A percentile compares a stretch with the other conserved stretches of the same genome.
These are phyloP conservation scores for Calocera cornea DNA, from an alignment of 768 basidiomycete species.

Conservation along the genomic window DNA sequence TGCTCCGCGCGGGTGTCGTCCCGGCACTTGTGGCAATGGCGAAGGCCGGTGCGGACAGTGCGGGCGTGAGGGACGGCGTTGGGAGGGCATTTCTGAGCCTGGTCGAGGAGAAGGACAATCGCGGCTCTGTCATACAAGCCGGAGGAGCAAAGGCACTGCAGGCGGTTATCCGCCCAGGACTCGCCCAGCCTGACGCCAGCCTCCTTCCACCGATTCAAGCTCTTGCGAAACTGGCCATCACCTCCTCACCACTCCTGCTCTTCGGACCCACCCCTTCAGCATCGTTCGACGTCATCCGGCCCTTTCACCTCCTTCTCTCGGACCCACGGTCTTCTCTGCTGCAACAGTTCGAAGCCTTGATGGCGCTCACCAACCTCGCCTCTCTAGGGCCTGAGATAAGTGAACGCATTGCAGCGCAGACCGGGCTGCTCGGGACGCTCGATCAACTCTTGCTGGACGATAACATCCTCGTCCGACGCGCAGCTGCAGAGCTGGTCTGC, in stretches of 20 bases:
- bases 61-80: slow-evolving; percentile 41
- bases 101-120: slow-evolving; percentile 60
- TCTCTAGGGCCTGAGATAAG: slow-evolving; percentile 57
- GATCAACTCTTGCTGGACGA: slow-evolving; percentile 73
- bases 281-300: slow-evolving; percentile 70
- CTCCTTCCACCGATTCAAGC: slow-evolving; percentile 67
- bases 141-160: slow-evolving; percentile 61
- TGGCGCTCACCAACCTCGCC: slow-evolving; percentile 92
- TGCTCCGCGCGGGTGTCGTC: slow-evolving; percentile 51
- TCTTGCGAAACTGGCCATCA: slow-evolving; percentile 84
- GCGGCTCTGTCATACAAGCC: slow-evolving; percentile 61
- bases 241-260: slow-evolving; percentile 75
- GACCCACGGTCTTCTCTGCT: slow-evolving; percentile 56
- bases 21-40: slow-evolving; percentile 46
- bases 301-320: slow-evolving; percentile 53
- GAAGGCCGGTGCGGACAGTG: slow-evolving; percentile 43
- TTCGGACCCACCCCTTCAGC: slow-evolving; percentile 74
- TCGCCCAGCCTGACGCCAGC: slow-evolving; percentile 26
- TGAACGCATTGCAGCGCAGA: slow-evolving; percentile 39
- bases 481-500: slow-evolving; percentile 81
- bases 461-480: slow-evolving; percentile 66
- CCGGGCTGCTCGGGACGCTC: slow-evolving; percentile 45
- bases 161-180: slow-evolving; percentile 39
- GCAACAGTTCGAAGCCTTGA: slow-evolving; percentile 82
- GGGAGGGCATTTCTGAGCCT: slow-evolving; percentile 56